phyloP scores from a whole-genome alignment of 2,329 filamentous ascomycete genomes.

The Pseudopithomyces chartarum region DNA sequence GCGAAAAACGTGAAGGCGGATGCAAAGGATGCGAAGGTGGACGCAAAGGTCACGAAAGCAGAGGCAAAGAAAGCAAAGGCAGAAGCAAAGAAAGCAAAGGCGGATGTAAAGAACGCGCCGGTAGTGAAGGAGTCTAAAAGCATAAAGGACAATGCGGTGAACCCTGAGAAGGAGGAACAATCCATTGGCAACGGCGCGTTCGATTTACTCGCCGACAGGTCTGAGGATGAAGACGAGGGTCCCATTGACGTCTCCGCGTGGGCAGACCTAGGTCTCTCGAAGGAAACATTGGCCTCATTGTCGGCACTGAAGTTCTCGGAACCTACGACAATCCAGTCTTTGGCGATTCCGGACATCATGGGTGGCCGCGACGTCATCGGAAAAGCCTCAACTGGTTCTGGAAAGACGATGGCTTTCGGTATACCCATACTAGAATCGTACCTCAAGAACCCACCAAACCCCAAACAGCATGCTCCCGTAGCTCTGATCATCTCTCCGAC shows the following conservation, averaged over 20 bases:
- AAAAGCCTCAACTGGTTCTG: conserved; percentile 94
- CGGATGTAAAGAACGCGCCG: conserved; percentile 2
- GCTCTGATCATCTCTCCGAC: conserved; percentile 87
- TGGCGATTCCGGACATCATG: conserved; percentile 80
- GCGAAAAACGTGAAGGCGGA: conserved; percentile 13
- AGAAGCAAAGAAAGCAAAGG: conserved; percentile 27
- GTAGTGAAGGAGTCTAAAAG: conserved; percentile 12
- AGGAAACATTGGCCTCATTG: conserved; percentile 72
- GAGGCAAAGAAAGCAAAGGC: conserved; percentile 26
- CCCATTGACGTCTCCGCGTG: conserved; percentile 78
- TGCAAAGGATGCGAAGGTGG: conserved; percentile 26
- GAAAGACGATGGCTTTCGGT: conserved; percentile 93
- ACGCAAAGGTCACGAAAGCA: conserved; percentile 7
- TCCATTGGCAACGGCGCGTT: conserved; percentile 53
- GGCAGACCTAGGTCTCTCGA: conserved; percentile 74
- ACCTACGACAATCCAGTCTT: conserved; percentile 81
- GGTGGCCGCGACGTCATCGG: conserved; percentile 90
- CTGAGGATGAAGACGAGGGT: conserved; percentile 57
- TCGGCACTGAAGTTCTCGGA: conserved; percentile 78
- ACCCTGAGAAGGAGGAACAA: conserved; percentile 31
- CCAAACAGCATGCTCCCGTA: conserved; percentile 52
- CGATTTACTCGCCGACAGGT: conserved; percentile 57
- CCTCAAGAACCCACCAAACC: conserved; percentile 55
- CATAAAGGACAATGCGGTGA: conserved; percentile 24
- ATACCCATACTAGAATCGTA: conserved; percentile 90